A percentile compares a stretch with the other conserved stretches of the same genome.
These are phyloP conservation scores for Phytophthora chlamydospora DNA, from an alignment of 352 stramenopile genomes.

Conservation along the genomic window DNA sequence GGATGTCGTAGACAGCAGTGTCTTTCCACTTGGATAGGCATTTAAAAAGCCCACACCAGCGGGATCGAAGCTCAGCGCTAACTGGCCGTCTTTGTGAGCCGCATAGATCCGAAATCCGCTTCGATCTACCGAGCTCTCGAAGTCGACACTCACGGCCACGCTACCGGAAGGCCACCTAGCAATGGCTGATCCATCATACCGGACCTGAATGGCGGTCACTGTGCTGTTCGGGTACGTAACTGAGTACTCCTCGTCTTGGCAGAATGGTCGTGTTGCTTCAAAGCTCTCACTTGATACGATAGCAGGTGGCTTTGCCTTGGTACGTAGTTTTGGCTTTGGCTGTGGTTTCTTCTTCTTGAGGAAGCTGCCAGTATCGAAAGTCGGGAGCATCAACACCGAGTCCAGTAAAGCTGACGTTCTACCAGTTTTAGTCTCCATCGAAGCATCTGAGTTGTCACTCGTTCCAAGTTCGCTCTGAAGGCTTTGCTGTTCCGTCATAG, in stretches of 20 bases:
- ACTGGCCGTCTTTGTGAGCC: slow-evolving; percentile 67
- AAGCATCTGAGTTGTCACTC: not conserved
- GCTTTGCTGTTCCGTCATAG: too few species aligned
- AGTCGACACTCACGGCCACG: slow-evolving; percentile 75
- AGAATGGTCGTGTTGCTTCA: slow-evolving; percentile 23
- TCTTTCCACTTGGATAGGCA: slow-evolving; percentile 75
- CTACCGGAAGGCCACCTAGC: slow-evolving; percentile 69
- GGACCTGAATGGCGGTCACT: slow-evolving; percentile 58
- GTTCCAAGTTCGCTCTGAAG: too few species aligned
- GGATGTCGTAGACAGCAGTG: slow-evolving; percentile 76
- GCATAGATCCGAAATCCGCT: slow-evolving; percentile 73
- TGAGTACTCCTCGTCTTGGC: slow-evolving; percentile 43
- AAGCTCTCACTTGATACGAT: not conserved
- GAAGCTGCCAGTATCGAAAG: slow-evolving; percentile 46
- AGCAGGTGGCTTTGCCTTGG: slow-evolving; percentile 1
- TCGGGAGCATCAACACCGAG: slow-evolving; percentile 57
- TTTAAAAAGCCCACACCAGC: slow-evolving; percentile 79
- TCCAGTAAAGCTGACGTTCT: slow-evolving; percentile 50
- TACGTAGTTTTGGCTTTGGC: slow-evolving; percentile 19
- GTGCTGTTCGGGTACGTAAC: slow-evolving; percentile 57
- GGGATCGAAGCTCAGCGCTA: slow-evolving; percentile 73
- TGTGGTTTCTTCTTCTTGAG: slow-evolving; percentile 48
- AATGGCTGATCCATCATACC: slow-evolving; percentile 65
- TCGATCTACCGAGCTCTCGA: slow-evolving; percentile 36
- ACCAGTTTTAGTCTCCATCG: not conserved